phyloP scores from a whole-genome alignment of 192 early-diverging fungal species.

The Backusella mclennaniae region DNA sequence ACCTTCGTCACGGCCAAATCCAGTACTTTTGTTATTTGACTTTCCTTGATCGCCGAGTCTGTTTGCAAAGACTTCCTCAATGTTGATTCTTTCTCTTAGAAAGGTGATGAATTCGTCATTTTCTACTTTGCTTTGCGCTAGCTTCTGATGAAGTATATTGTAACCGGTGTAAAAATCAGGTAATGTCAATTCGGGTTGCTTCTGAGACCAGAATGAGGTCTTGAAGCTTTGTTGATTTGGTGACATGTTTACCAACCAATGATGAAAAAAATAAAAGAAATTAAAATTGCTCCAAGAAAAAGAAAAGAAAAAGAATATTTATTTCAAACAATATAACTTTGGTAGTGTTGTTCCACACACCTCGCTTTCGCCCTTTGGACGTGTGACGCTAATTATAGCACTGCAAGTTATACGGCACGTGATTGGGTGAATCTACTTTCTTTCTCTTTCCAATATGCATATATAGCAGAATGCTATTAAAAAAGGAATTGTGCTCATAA shows the following conservation, averaged over 20 bases:
- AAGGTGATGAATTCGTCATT: slow-evolving; percentile 57
- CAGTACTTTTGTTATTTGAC: slow-evolving; percentile 26
- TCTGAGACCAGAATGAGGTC: slow-evolving; percentile 38
- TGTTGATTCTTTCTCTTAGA: slow-evolving; percentile 47
- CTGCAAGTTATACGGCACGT: no score
- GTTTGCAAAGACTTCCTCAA: slow-evolving; percentile 44
- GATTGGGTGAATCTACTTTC: no score
- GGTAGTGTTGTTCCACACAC: background rate
- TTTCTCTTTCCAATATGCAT: no score
- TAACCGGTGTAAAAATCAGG: slow-evolving; percentile 49
- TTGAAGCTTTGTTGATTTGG: slow-evolving; percentile 31
- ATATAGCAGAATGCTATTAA: no score
- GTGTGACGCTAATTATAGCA: no score
- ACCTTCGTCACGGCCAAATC: slow-evolving; percentile 56
- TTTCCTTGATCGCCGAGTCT: slow-evolving; percentile 34
- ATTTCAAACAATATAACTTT: background rate
- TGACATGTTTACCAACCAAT: background rate
- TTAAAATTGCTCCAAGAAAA: background rate
- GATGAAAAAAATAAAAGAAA: background rate
- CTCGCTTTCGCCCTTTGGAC: background rate
- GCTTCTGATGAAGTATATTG: slow-evolving; percentile 49
- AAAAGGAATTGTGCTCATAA: no score
- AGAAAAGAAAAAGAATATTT: background rate
- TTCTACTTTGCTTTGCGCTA: slow-evolving; percentile 50
- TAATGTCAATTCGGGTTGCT: slow-evolving; percentile 12